Conservation (phyloP, 345 rosid species). For the Mercurialis annua region DNA sequence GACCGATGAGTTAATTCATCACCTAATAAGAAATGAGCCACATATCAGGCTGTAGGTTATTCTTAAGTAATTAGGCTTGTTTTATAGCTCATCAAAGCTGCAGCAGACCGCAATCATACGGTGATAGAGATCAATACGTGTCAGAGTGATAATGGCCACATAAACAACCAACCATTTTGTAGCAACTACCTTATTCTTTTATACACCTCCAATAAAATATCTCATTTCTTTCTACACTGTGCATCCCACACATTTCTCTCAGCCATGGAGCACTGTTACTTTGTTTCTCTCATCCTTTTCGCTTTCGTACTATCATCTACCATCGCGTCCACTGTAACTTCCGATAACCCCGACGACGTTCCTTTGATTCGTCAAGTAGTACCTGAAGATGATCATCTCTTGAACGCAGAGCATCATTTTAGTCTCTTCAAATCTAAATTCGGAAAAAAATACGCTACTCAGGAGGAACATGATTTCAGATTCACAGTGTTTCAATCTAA, state of each 20-base stretch:
- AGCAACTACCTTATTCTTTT: neutral
- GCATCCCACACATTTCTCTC: neutral
- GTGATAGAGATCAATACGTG: no score
- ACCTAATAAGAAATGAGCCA: no score
- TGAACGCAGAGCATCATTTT: conserved; percentile 25
- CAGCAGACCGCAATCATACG: no score
- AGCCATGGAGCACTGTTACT: conserved; percentile 14
- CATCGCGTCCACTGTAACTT: neutral
- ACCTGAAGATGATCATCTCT: conserved; percentile 17
- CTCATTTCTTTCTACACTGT: no score
- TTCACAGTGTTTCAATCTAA: conserved; percentile 58
- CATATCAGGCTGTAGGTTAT: no score
- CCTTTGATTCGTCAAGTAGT: conserved; percentile 27
- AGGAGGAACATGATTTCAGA: conserved; percentile 69
- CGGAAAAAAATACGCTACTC: conserved; percentile 24
- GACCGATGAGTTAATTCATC: no score
- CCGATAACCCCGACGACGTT: conserved; percentile 19
- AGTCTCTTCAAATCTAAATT: conserved; percentile 23
- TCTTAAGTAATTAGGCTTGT: no score
- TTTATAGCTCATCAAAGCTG: neutral
- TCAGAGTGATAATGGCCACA: neutral
- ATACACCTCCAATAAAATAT: neutral
- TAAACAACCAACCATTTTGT: neutral
- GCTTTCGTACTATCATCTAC: neutral
- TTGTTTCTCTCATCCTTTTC: conserved; percentile 8